These are phyloP conservation scores for Mucor velutinosus DNA, from an alignment of 371 early-diverging fungal genomes.

Conservation along the genomic window DNA sequence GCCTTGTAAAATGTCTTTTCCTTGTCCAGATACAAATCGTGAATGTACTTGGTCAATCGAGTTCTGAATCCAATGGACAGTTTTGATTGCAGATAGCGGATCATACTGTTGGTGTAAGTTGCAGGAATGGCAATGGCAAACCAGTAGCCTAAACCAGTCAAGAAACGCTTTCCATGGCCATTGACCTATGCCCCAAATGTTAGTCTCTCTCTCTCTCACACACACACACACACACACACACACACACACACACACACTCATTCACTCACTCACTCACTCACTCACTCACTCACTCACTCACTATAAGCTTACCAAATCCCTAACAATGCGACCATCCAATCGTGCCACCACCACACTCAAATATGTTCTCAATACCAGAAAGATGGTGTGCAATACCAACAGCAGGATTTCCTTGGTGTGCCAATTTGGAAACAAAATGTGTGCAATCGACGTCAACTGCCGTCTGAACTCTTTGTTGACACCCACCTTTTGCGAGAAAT, in stretches of 20 bases:
- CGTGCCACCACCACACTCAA: slow-evolving; percentile 91
- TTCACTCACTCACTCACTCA: no score
- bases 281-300: no score
- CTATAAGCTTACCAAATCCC: slow-evolving; percentile 76
- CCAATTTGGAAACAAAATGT: slow-evolving; percentile 73
- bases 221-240: no score
- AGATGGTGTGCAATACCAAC: slow-evolving; percentile 80
- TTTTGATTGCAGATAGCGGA: slow-evolving; percentile 91
- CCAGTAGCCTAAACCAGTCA: slow-evolving; percentile 79
- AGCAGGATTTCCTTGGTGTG: slow-evolving; percentile 80
- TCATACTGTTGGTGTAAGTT: slow-evolving; percentile 97
- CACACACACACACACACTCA: no score
- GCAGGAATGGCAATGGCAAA: slow-evolving; percentile 96
- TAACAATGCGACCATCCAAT: slow-evolving; percentile 92
- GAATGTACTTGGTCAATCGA: slow-evolving; percentile 77
- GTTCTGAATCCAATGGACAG: slow-evolving; percentile 87
- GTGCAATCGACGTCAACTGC: slow-evolving; percentile 69
- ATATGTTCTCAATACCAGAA: slow-evolving; percentile 90
- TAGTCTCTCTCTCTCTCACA: no score
- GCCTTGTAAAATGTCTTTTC: slow-evolving; percentile 83
- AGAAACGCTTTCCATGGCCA: slow-evolving; percentile 37
- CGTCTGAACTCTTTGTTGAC: slow-evolving; percentile 70
- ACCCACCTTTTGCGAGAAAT: slow-evolving; percentile 50
- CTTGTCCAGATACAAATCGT: slow-evolving; percentile 76
- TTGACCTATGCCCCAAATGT: slow-evolving; percentile 26